Evolutionary conservation across 2,329 filamentous ascomycete genomes (phyloP), one percentile per base, ranked within the genome.

Genomic region (Simplicillium aogashimaense): DNA sequence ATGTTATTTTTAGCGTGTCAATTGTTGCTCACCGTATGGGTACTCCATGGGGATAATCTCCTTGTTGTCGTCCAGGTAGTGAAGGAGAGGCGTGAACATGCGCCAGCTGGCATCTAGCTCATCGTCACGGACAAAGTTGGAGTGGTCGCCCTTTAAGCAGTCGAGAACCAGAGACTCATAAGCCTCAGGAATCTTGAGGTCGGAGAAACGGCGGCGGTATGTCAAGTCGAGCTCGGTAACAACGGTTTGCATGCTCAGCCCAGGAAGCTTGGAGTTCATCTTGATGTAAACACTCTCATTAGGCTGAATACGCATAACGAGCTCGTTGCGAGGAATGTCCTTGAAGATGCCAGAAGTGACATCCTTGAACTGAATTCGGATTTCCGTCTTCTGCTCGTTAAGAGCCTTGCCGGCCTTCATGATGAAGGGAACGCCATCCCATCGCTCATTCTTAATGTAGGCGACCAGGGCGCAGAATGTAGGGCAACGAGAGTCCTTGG

Each of bases 201-300:
- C 92, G 14, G 92, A 97, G 80, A 98, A 98, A 52, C 94, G 85
- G 64, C 92, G 83, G 60, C 94, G 81, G 74, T 98, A 98, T 48
- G 94, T 98, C 52, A 98, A 78, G 59, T 98, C 92, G 45, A 98
- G 84, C 71, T 98, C 92, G 45, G 92, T 98, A 53, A 95, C 86
- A 31, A 97, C 92, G 11, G 92, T 98, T 74, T 98, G 92, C 89
- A 97, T 98, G 72, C 88, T 97, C 55, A 98, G 74, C 55, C 92
- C 92, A 15, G 92, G 94, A 44, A 98, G 75, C 76, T 98, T 98
- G 25, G 90, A 97, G 82, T 98, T 98, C 92, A 98, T 98, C 81
- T 98, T 98, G 66, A 97, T 94, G 71, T 98, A 98, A 51, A 98
- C 89, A 60, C 86, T 94, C 76, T 98, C 92, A 70, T 98, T 98